Base-by-base conservation (phyloP, 1,284 basidiomycete species). In the Pulchroboletus neoregius region DNA sequence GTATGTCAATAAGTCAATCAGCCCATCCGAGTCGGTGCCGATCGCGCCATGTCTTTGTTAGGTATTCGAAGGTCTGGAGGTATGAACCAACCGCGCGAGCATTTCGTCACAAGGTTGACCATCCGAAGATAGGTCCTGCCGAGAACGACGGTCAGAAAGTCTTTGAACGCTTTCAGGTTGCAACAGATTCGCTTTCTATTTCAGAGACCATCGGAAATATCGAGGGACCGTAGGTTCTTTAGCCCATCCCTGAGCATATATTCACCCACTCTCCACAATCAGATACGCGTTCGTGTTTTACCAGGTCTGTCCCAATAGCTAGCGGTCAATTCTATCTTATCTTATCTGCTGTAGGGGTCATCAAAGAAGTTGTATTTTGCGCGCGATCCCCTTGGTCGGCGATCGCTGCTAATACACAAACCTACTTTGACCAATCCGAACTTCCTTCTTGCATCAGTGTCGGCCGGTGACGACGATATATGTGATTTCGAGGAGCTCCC, bases 321-420 rank as follows among this genome's bases (percentile, higher is more conserved):
- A 26, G 22, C 20, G 30, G 31, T 49, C 41, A 32, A 9, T 11
- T 42, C 39, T 16, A 23, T 30, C 7, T 27, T 6, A 6, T 43
- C 43, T 58, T 20, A 65, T 24, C 16, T 4, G 8, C 11, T 36
- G 10, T 34, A 90, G 82, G 67, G 67, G 33, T 32, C 51, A 31
- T 68, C 72, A 4, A 65, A 66, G 31, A 74, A 68, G 28, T 55
- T 97, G 3, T 87, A 82, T 66, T 94, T 90, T 62, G 90, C 79
- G 5, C 77, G 94, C 38, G 95, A 99, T 65, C 91, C 92, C 2
- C 78, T 98, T 1, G 94, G 95, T 1, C 79, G 96, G 23, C 79
- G 96, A 34, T 98, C 94, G 6, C 75, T 99, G 1, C 72, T 98
- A 2, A 67, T 91, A 16, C 80, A 87, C 49, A 68, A 66, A 47